Evolutionary conservation across 1,139 yeast genomes (phyloP), one percentile per base, ranked within the genome.

Genomic region (Pichia inconspicua): DNA sequence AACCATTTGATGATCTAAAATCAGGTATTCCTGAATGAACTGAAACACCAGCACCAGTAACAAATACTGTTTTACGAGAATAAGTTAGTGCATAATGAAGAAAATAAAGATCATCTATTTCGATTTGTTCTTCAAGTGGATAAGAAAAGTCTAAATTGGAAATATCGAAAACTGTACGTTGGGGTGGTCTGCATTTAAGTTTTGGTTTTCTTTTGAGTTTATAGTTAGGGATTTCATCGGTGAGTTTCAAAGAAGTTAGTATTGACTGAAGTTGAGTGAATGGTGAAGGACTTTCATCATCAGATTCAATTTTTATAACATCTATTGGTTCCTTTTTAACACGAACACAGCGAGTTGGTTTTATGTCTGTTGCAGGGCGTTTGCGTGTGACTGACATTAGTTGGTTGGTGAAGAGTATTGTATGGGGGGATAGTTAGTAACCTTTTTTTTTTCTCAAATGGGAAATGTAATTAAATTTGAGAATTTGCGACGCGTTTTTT

Each of bases 11-110:
- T 0, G 95, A 85, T 53, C 96, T 70, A 62, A 88, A 88, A 63
- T 88, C 96, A 2, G 96, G 96, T 40, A 88, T 87, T 2, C 96
- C 96, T 0, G 95, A 88, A 41, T 85, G 85, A 50, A 90, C 92
- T 28, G 95, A 85, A 32, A 86, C 80, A 4, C 96, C 96, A 11
- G 96, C 96, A 4, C 96, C 96, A 0, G 92, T 79, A 35, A 88
- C 73, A 22, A 80, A 73, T 1, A 83, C 71, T 68, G 69, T 73
- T 47, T 65, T 66, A 47, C 65, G 68, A n/a, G 75, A 66, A 57
- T 80, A 71, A 55, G 68, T 71, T 12, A 84, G 53, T 0, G 74
- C 72, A 54, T 70, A 67, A 44, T 67, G 70, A 22, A 75, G 54
- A 51, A 74, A 75, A 11, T 67, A 63, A 11, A 71, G 61, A 51